These are phyloP conservation scores for Saccharomycopsis fodiens DNA, from an alignment of 805 yeast genomes.

Conservation along the genomic window DNA sequence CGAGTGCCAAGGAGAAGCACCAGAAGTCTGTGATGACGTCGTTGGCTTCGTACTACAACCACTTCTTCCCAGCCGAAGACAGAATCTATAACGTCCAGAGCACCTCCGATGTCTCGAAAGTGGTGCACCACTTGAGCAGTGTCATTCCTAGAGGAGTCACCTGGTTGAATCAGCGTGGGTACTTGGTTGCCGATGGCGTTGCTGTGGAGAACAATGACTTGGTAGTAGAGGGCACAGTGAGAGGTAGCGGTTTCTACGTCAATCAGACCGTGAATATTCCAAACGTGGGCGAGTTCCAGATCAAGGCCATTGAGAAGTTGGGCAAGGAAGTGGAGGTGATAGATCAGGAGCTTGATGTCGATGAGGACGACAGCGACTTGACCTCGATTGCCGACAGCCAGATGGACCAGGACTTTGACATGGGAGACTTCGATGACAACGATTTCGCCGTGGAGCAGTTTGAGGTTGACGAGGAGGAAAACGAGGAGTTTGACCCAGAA, in stretches of 20 bases:
- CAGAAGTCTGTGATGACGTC: constrained; percentile 66
- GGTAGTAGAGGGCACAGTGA: constrained; percentile 70
- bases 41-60: constrained; percentile 55
- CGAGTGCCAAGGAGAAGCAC: constrained; percentile 64
- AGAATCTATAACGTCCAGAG: constrained; percentile 66
- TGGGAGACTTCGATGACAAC: constrained; percentile 22
- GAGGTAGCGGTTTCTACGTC: constrained; percentile 79
- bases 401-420: constrained; percentile 20
- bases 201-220: constrained; percentile 32
- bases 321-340: constrained; percentile 26
- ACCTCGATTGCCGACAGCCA: constrained; percentile 17
- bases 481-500: constrained; percentile 33
- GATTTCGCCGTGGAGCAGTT: constrained; percentile 24
- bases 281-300: constrained; percentile 82
- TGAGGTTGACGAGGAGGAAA: constrained; percentile 40
- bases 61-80: constrained; percentile 76
- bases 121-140: constrained; percentile 72
- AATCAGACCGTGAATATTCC: constrained; percentile 80
- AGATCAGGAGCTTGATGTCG: constrained; percentile 27
- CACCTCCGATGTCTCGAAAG: constrained; percentile 61
- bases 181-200: constrained; percentile 66
- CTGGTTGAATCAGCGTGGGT: constrained; percentile 94
- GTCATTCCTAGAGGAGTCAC: constrained; percentile 75
- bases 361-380: constrained; percentile 20
- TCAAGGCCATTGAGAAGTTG: constrained; percentile 53